Percentiles rank a stretch among this genome's conserved stretches.
These are phyloP conservation scores for Aquilaria malaccensis DNA, from an alignment of 345 rosid species.

Conservation along the genomic window DNA sequence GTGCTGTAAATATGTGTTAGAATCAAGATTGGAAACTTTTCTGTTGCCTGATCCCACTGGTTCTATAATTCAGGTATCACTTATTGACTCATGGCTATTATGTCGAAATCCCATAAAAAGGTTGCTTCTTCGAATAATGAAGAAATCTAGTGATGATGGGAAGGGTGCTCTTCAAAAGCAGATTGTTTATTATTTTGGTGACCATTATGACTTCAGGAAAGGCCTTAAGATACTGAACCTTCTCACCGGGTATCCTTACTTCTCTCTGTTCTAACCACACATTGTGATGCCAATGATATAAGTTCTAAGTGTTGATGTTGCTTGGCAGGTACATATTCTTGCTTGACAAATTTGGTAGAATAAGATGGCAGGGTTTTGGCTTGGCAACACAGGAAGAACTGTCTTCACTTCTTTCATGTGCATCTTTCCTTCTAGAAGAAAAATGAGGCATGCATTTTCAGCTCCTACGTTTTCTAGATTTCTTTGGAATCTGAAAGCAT, in stretches of 20 bases:
- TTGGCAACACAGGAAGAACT: conserved; percentile 60
- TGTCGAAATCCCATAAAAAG: conserved; percentile 49
- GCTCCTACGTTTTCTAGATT: too few relatives aligned
- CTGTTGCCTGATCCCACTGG: background rate
- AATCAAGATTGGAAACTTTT: background rate
- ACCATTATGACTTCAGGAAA: conserved; percentile 83
- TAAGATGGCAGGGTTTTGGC: conserved; percentile 97
- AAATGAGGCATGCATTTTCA: conserved; percentile 22
- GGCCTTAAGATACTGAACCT: conserved; percentile 80
- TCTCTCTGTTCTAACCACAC: background rate
- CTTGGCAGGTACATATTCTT: conserved; percentile 53
- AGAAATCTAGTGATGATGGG: conserved; percentile 37
- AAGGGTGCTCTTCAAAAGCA: conserved; percentile 49
- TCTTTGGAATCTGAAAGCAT: too few relatives aligned
- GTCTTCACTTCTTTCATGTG: conserved; percentile 68
- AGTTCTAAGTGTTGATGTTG: background rate
- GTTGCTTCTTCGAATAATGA: conserved; percentile 61
- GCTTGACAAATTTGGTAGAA: conserved; percentile 70
- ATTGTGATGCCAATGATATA: too few relatives aligned
- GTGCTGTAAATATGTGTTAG: too few relatives aligned
- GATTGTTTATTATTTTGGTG: conserved; percentile 74
- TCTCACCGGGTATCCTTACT: conserved; percentile 70
- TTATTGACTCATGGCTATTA: conserved; percentile 78
- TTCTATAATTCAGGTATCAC: conserved; percentile 50
- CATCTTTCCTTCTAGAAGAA: conserved; percentile 61